Evolutionary conservation across 169 alveolate species (phyloP).

Genomic region (Theileria equi): DNA sequence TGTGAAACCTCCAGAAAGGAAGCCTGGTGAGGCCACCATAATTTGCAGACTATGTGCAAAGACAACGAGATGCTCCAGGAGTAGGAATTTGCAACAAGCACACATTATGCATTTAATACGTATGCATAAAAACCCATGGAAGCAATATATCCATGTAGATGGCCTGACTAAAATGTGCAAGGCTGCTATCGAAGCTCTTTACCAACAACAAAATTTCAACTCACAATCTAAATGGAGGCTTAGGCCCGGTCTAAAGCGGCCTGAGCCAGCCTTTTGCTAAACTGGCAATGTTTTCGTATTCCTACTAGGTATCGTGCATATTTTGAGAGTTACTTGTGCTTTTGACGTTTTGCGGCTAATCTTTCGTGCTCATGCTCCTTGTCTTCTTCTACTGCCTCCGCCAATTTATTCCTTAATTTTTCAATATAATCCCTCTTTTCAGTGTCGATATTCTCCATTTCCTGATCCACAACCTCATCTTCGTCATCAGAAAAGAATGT

Average conservation of each 20-base stretch:
- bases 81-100: constrained; percentile 65
- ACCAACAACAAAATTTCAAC: constrained; percentile 45
- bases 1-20: constrained; percentile 28
- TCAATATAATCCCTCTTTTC: constrained; percentile 3
- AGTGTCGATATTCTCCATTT: background rate
- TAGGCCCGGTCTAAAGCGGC: constrained; percentile 55
- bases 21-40: constrained; percentile 30
- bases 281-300: background rate
- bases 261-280: constrained; percentile 44
- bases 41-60: constrained; percentile 61
- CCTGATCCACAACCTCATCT: constrained; percentile 18
- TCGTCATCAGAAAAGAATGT: constrained; percentile 49
- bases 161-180: constrained; percentile 69
- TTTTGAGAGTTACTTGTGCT: background rate
- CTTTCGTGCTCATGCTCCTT: constrained; percentile 7
- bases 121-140: constrained; percentile 71
- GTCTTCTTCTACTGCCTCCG: constrained; percentile 1
- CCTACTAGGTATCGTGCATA: background rate
- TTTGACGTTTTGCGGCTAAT: constrained; percentile 2
- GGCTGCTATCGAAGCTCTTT: constrained; percentile 55
- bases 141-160: constrained; percentile 45
- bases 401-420: constrained; percentile 5
- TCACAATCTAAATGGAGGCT: constrained; percentile 52
- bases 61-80: constrained; percentile 61
- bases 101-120: constrained; percentile 61